Evolutionary conservation across 2,329 filamentous ascomycete species (phyloP).

Genomic region (Alternaria sp.): DNA sequence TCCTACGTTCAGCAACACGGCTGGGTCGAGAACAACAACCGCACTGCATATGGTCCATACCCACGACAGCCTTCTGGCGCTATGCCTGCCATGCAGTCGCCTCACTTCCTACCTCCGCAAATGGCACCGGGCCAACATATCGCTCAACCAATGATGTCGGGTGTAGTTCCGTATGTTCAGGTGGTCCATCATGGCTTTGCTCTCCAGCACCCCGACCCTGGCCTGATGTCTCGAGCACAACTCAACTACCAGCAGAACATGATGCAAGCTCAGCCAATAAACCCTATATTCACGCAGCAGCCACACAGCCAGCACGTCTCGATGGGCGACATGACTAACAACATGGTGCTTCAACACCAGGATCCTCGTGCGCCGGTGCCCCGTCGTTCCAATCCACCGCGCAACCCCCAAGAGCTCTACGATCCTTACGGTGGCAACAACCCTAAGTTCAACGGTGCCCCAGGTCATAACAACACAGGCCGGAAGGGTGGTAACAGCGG

Average conservation of each 20-base stretch:
- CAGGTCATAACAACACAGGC: conserved; percentile 11
- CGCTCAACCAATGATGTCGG: conserved; percentile 6
- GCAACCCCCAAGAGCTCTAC: conserved; percentile 20
- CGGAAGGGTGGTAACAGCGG: conserved; percentile 21
- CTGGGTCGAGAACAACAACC: conserved; percentile 30
- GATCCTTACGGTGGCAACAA: conserved; percentile 11
- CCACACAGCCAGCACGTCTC: conserved; percentile 12
- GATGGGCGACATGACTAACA: conserved; percentile 42
- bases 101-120: conserved; percentile 16
- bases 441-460: conserved; percentile 24
- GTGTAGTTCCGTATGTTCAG: conserved; percentile 18
- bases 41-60: conserved; percentile 18
- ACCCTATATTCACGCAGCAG: conserved; percentile 21
- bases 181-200: conserved; percentile 16
- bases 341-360: conserved; percentile 11
- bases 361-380: conserved; percentile 13
- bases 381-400: conserved; percentile 13
- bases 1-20: conserved; percentile 13
- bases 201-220: conserved; percentile 17
- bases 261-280: conserved; percentile 16
- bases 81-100: conserved; percentile 19
- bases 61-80: conserved; percentile 19
- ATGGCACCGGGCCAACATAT: conserved; percentile 21
- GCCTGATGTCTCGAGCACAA: conserved; percentile 13
- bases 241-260: conserved; percentile 17